Percentiles rank a stretch among this genome's conserved stretches.
These are phyloP conservation scores for Akanthomyces muscarius DNA, from an alignment of 2,329 filamentous ascomycete genomes.

Conservation along the genomic window DNA sequence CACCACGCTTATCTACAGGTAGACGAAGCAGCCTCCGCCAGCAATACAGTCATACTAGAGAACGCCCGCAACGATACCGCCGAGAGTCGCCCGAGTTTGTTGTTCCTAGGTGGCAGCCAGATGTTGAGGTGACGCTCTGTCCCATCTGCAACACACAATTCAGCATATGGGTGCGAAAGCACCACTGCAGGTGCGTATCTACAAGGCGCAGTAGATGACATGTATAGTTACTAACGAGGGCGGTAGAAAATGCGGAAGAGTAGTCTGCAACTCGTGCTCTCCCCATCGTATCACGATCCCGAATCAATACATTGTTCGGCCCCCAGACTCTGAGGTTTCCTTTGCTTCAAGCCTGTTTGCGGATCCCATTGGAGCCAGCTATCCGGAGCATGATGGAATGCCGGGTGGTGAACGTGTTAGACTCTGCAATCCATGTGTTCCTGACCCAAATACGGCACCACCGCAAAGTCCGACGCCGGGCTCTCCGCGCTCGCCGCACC, in stretches of 20 bases:
- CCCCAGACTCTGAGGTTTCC: conserved; percentile 49
- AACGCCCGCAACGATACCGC: background rate
- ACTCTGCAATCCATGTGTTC: conserved; percentile 60
- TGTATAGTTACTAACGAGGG: conserved; percentile 9
- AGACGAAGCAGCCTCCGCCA: conserved; percentile 6
- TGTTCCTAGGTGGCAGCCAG: conserved; percentile 82
- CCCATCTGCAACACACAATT: conserved; percentile 81
- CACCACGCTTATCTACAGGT: background rate
- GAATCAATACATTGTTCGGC: conserved; percentile 84
- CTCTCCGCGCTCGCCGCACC: conserved; percentile 36
- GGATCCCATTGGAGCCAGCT: conserved; percentile 37
- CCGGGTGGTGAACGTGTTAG: conserved; percentile 55
- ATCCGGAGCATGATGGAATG: conserved; percentile 42
- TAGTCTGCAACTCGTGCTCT: conserved; percentile 86
- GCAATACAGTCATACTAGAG: background rate
- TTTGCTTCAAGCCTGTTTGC: conserved; percentile 34
- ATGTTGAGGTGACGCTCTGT: conserved; percentile 75
- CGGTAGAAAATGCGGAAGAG: conserved; percentile 78
- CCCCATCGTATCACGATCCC: conserved; percentile 95
- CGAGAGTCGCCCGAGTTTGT: conserved; percentile 40
- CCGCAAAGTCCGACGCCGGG: conserved; percentile 41
- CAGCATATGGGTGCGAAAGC: conserved; percentile 80
- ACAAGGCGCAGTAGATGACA: background rate
- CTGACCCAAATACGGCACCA: conserved; percentile 56
- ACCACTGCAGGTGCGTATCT: conserved; percentile 73